Conservation (phyloP, 2,329 filamentous ascomycete species). For the Akanthomyces muscarius region DNA sequence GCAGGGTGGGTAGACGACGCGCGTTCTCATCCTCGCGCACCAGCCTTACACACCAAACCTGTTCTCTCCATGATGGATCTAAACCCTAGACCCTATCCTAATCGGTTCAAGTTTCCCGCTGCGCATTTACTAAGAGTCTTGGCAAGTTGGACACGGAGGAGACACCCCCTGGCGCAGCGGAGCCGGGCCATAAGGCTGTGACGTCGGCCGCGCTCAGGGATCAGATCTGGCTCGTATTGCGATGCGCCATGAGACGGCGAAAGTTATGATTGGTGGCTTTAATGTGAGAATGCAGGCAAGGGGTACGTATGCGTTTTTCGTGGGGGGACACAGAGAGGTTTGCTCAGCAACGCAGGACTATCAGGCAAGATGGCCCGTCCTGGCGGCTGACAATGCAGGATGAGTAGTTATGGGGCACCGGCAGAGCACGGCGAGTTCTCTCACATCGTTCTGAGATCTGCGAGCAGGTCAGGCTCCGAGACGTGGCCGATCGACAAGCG, state of each 20-base stretch:
- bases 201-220: neutral
- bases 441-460: too few species aligned
- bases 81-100: neutral
- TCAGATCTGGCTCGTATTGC: neutral
- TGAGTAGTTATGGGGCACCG: too few species aligned
- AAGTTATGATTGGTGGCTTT: neutral
- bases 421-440: too few species aligned
- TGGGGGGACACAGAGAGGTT: neutral
- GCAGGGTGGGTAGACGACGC: slow-evolving; percentile 6
- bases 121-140: neutral
- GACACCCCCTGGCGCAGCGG: neutral
- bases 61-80: neutral
- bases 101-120: neutral
- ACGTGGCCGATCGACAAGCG: too few species aligned
- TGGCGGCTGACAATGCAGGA: neutral
- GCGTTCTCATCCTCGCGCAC: neutral
- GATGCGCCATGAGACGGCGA: neutral
- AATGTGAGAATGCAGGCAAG: neutral
- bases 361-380: neutral
- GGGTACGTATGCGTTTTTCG: neutral
- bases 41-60: neutral
- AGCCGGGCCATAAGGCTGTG: neutral
- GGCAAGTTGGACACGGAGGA: neutral
- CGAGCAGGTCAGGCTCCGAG: too few species aligned
- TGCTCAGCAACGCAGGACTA: neutral